phyloP scores from a whole-genome alignment of 2,329 filamentous ascomycete genomes.

The Talaromyces sp. region DNA sequence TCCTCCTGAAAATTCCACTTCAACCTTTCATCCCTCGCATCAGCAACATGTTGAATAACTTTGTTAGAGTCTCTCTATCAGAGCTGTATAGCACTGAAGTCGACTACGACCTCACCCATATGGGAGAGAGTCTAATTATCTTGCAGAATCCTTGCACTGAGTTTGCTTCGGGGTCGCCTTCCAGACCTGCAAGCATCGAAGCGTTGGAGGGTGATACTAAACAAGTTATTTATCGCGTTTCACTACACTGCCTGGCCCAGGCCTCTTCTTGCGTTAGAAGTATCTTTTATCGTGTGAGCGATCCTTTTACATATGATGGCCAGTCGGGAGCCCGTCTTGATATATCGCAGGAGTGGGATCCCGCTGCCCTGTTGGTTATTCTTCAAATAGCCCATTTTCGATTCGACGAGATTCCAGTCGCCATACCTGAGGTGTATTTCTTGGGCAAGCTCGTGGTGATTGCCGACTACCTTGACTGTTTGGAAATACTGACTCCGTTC shows the following conservation, averaged over 20 bases:
- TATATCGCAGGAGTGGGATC: conserved; percentile 17
- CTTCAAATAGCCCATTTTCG: conserved; percentile 46
- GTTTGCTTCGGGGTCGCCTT: neutral
- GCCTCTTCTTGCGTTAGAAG: neutral
- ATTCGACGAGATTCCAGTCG: conserved; percentile 35
- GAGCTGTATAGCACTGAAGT: neutral
- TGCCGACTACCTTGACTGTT: conserved; percentile 43
- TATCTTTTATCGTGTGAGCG: neutral
- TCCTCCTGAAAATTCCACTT: neutral
- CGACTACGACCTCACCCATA: neutral
- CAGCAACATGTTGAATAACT: neutral
- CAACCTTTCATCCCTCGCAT: neutral
- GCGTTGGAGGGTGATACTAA: neutral
- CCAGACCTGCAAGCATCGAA: neutral
- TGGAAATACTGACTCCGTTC: conserved; percentile 20
- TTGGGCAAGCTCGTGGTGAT: conserved; percentile 44
- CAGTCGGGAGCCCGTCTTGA: neutral
- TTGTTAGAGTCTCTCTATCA: neutral
- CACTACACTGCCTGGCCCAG: neutral
- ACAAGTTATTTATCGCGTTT: neutral
- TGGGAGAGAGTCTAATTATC: neutral
- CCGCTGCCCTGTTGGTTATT: conserved; percentile 37
- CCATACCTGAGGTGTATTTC: conserved; percentile 33
- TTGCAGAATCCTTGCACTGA: neutral
- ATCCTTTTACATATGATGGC: neutral